phyloP scores from a whole-genome alignment of 371 early-diverging fungal genomes.

The Dichotomocladium elegans region DNA sequence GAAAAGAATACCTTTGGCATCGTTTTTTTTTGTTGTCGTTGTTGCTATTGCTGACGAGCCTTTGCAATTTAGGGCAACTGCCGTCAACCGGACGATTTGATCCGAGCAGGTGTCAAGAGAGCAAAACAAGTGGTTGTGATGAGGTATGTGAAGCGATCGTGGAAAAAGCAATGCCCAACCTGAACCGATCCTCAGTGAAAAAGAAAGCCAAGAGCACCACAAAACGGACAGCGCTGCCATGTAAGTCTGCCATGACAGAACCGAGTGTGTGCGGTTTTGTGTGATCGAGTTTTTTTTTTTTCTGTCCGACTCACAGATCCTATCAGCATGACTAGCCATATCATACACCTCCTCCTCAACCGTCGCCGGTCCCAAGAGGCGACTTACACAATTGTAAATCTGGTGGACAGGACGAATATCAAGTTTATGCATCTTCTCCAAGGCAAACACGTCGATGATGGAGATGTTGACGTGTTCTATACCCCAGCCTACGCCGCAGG shows the following conservation, averaged over 20 bases:
- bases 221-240: conserved; percentile 45
- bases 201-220: conserved; percentile 29
- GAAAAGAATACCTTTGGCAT: neutral
- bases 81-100: conserved; percentile 55
- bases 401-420: conserved; percentile 44
- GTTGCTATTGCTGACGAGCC: no score
- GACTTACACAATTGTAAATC: conserved; percentile 28
- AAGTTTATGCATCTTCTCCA: conserved; percentile 42
- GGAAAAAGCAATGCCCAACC: no score
- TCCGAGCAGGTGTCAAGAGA: conserved; percentile 52
- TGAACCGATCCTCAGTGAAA: conserved; percentile 24
- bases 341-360: conserved; percentile 25
- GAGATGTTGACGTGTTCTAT: conserved; percentile 30
- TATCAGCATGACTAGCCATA: conserved; percentile 34
- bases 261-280: neutral
- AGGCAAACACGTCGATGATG: conserved; percentile 31
- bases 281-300: neutral
- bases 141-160: no score
- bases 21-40: neutral
- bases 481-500: conserved; percentile 51
- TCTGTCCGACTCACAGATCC: neutral
- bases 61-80: conserved; percentile 43
- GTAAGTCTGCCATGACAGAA: conserved; percentile 17
- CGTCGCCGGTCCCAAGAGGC: conserved; percentile 11
- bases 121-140: conserved; percentile 60